Base-by-base conservation (phyloP, 164 flowering plant species). In the Brasenia schreberi region DNA sequence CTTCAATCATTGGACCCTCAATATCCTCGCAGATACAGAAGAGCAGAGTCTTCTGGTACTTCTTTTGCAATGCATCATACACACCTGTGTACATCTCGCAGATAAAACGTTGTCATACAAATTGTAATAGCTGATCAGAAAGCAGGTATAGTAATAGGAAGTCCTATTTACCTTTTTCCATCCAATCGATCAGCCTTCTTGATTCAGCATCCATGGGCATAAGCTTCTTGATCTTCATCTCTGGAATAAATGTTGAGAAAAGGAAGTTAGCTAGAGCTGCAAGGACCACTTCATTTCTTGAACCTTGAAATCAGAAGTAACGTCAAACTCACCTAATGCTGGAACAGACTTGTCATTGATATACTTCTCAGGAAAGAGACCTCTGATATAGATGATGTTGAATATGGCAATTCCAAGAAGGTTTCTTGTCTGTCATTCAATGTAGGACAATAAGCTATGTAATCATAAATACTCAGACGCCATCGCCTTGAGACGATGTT, bases 151-250 rank as follows among this genome's bases (percentile, higher is more conserved):
- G 27, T 23, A 23, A 23, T 43, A 19, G 65, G 17, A 10, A 18
- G 39, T 16, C 4, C 39, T 27, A 67, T 63, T 6, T 70, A 76
- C 97, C 97, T 85, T 93, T 90, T 77, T 93, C 97, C 98, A 93
- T 90, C 97, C 98, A 90, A 70, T 93, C 96, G 63, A 93, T 87
- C 66, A 93, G 77, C 71, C 97, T 84, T 27, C 97, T 84, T 12
- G 98, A 90, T 77, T 93, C 97, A 3, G 87, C 84, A 70, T 93
- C 98, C 94, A 88, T 79, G 1, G 98, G 97, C 92, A 86, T 86
- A 18, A 93, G 88, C 78, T 90, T 93, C 80, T 93, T 93, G 66
- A 93, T 88, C 81, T 90, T 93, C 96, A 87, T 90, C 70, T 90
- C 98, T 93, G 83, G 18, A 19, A 45, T 61, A 45, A 45, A 45